Percentiles rank a stretch among this genome's conserved stretches.
Conservation (phyloP, 805 yeast genomes). For the Candida patagonica region DNA sequence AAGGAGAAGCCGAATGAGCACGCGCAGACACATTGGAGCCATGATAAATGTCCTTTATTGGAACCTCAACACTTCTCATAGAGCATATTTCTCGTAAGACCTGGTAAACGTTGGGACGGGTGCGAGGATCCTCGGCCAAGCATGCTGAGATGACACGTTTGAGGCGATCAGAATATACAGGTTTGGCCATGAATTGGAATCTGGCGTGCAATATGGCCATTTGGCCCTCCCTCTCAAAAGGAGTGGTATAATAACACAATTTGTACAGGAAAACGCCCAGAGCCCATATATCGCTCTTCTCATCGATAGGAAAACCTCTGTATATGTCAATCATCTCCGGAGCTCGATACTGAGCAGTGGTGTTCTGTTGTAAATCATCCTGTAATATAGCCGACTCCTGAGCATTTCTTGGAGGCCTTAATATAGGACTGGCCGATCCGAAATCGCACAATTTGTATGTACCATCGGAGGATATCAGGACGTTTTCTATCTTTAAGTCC, state of each 20-base stretch:
- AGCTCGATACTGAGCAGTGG: constrained; percentile 91
- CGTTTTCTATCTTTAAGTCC: constrained; percentile 87
- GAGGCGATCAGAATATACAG: constrained; percentile 60
- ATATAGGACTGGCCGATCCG: constrained; percentile 71
- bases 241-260: constrained; percentile 86
- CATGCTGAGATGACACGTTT: constrained; percentile 68
- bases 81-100: constrained; percentile 55
- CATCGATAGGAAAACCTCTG: constrained; percentile 76
- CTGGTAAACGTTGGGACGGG: constrained; percentile 83
- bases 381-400: constrained; percentile 68
- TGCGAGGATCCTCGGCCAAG: constrained; percentile 72
- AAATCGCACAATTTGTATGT: constrained; percentile 85
- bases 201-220: constrained; percentile 79
- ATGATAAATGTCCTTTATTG: constrained; percentile 30
- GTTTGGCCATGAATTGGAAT: constrained; percentile 63
- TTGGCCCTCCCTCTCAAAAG: constrained; percentile 79
- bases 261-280: constrained; percentile 86
- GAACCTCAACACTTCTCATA: constrained; percentile 46
- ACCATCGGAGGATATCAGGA: constrained; percentile 50
- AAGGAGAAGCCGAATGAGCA: background rate
- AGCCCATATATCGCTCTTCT: constrained; percentile 95
- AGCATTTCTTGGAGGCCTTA: constrained; percentile 66
- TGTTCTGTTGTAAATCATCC: constrained; percentile 78
- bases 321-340: constrained; percentile 95
- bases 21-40: background rate